Evolutionary conservation across 73 alveolate species (phyloP).

Genomic region (Paramecium primaurelia): DNA sequence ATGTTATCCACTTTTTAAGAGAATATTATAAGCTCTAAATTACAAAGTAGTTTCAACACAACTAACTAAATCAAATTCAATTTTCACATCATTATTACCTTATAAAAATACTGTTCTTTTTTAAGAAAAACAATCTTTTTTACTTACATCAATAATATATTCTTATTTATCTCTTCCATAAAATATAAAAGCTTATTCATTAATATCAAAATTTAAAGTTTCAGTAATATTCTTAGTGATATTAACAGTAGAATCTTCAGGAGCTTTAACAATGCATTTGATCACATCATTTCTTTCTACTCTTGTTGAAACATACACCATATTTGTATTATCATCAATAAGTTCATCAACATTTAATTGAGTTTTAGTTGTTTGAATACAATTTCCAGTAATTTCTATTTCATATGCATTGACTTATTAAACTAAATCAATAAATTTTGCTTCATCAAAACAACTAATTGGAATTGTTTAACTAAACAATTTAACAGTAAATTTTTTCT

Average conservation of each 20-base stretch:
- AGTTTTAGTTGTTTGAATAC: neutral
- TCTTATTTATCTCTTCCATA: conserved; percentile 32
- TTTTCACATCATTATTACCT: neutral
- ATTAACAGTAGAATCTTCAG: neutral
- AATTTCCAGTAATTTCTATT: neutral
- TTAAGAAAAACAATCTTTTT: conserved; percentile 22
- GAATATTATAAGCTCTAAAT: neutral
- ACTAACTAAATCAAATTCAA: conserved; percentile 33
- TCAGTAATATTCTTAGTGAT: neutral
- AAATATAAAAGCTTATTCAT: neutral
- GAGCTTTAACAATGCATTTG: neutral
- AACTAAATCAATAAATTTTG: conserved; percentile 20
- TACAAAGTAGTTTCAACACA: conserved; percentile 5
- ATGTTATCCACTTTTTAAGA: neutral
- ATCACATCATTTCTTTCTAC: conserved; percentile 11
- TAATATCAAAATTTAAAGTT: neutral
- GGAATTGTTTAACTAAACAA: neutral
- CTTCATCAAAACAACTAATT: conserved; percentile 25
- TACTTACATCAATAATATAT: neutral
- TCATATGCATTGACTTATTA: conserved; percentile 34
- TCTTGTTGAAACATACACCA: neutral
- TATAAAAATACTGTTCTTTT: neutral
- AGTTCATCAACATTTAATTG: neutral
- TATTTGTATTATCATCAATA: neutral
- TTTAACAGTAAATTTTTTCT: neutral